These are phyloP conservation scores for Ensete ventricosum DNA, from an alignment of 176 grass and related monocot genomes.

Conservation along the genomic window DNA sequence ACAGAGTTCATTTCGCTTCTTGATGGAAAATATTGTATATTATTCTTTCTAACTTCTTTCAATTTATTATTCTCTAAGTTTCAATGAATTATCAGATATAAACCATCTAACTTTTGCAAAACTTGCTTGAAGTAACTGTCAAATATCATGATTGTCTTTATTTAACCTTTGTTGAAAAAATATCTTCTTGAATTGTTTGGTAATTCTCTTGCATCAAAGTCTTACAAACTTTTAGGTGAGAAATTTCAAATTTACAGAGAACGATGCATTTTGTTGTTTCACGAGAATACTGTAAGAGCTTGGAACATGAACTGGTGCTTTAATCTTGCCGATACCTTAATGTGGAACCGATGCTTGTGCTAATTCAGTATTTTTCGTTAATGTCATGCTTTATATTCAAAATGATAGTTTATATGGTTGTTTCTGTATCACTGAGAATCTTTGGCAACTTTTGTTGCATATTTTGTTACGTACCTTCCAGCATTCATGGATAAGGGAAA, in stretches of 20 bases:
- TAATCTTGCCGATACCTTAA: too few relatives aligned
- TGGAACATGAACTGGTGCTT: too few relatives aligned
- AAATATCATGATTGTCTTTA: too few relatives aligned
- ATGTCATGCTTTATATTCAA: background rate
- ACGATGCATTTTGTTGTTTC: too few relatives aligned
- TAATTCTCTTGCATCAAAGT: background rate
- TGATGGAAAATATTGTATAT: background rate
- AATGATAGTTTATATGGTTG: background rate
- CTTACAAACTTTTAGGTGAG: background rate
- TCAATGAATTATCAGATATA: background rate
- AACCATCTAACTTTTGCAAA: background rate
- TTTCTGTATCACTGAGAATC: background rate
- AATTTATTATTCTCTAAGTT: background rate
- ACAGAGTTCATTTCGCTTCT: background rate
- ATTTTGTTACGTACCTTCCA: background rate
- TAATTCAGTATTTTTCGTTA: background rate
- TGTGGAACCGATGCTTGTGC: too few relatives aligned
- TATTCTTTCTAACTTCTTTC: background rate
- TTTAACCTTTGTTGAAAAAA: too few relatives aligned
- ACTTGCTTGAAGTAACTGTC: background rate
- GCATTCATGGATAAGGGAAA: constrained; percentile 21
- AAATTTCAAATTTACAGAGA: too few relatives aligned
- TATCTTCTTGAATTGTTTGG: background rate
- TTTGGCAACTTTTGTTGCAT: background rate
- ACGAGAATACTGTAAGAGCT: too few relatives aligned